Evolutionary conservation across 177 flowering plant species (phyloP).

Genomic region (Vitis hybrid): DNA sequence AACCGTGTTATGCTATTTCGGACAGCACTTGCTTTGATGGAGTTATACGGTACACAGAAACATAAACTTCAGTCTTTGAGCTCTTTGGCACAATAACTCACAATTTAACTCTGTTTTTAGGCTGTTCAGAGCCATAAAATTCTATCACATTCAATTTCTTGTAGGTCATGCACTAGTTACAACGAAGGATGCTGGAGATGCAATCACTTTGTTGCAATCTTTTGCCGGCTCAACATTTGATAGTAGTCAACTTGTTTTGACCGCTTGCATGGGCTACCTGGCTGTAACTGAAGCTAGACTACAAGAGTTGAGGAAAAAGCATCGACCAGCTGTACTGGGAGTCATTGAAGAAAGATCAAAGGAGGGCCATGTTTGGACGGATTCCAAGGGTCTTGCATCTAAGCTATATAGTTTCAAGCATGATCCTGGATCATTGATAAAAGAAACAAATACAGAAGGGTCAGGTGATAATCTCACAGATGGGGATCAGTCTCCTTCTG

Average conservation of each 20-base stretch:
- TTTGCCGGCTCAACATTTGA: slow-evolving; percentile 97
- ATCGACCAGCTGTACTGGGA: slow-evolving; percentile 66
- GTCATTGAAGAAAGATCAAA: slow-evolving; percentile 75
- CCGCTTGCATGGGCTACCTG: slow-evolving; percentile 93
- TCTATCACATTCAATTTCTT: slow-evolving; percentile 16
- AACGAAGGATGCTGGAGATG: slow-evolving; percentile 98
- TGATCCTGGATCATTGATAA: slow-evolving; percentile 42
- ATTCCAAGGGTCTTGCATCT: slow-evolving; percentile 74
- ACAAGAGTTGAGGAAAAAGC: slow-evolving; percentile 69
- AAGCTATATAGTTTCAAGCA: slow-evolving; percentile 80
- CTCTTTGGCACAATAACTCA: slow-evolving; percentile 1
- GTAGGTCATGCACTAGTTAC: slow-evolving; percentile 93
- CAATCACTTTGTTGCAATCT: slow-evolving; percentile 83
- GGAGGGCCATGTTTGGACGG: slow-evolving; percentile 53
- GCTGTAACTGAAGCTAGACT: slow-evolving; percentile 68
- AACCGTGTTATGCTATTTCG: slow-evolving; percentile 95
- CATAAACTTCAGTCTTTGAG: slow-evolving; percentile 2
- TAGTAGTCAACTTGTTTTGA: slow-evolving; percentile 95
- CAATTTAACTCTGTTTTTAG: not conserved
- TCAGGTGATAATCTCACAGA: slow-evolving; percentile 25
- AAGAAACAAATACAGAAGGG: slow-evolving; percentile 30
- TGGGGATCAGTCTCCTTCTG: slow-evolving; percentile 33
- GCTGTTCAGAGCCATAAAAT: not conserved
- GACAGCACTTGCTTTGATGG: slow-evolving; percentile 94
- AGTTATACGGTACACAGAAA: slow-evolving; percentile 75